These are phyloP conservation scores for Puccinia hordei DNA, from an alignment of 1,284 basidiomycete genomes.

Conservation along the genomic window DNA sequence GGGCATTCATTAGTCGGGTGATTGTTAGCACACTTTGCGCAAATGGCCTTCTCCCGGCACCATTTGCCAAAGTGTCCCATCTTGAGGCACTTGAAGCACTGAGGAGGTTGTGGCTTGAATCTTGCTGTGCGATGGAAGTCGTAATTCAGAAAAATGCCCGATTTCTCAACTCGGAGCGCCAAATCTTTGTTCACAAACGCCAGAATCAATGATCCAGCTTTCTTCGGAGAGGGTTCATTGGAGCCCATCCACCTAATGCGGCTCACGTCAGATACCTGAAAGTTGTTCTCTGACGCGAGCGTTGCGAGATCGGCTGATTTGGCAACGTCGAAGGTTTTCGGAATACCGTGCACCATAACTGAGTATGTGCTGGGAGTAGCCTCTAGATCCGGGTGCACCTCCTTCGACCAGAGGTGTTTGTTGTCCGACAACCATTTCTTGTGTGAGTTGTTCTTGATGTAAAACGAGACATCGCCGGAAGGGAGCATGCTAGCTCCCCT, in stretches of 20 bases:
- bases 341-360: background rate
- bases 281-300: background rate
- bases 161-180: background rate
- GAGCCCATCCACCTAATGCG: background rate
- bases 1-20: slow-evolving; percentile 16
- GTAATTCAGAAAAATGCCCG: slow-evolving; percentile 15
- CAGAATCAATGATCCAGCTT: background rate
- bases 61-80: background rate
- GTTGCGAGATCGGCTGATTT: background rate
- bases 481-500: background rate
- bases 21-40: slow-evolving; percentile 5
- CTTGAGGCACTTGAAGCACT: slow-evolving; percentile 17
- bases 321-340: background rate
- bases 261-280: background rate
- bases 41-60: background rate
- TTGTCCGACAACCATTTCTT: slow-evolving; percentile 8
- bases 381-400: background rate
- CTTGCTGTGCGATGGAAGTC: background rate
- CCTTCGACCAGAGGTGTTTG: slow-evolving; percentile 1
- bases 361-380: background rate
- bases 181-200: slow-evolving; percentile 5
- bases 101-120: background rate
- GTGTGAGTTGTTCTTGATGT: background rate
- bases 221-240: background rate
- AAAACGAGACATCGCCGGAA: background rate